Base-by-base conservation (phyloP, 352 stramenopile genomes). In the Thalassiosira tumida region DNA sequence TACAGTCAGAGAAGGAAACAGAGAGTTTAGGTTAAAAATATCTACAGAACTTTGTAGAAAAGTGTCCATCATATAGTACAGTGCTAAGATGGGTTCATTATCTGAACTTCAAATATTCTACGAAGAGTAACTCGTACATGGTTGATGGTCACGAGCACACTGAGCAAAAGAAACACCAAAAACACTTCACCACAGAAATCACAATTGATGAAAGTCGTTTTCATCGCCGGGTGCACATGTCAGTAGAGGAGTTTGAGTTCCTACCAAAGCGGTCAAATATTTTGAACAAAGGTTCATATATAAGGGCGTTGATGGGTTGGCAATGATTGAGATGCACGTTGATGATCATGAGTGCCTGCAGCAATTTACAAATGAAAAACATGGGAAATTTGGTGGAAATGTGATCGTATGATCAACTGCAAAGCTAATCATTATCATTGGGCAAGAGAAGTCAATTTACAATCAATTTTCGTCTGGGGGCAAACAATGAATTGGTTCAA, bases 271-370 rank as follows among this genome's bases (percentile, higher is more conserved):
- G n/a, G n/a, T n/a, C n/a, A 54, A 54, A 17, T 17, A 7, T 54
- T 54, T 54, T 54, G 43, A 54, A 54, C 43, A 54, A 7, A 54
- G 43, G 43, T 17, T 54, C 7, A 7, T 17, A 17, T 17, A 17
- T 17, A 54, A 54, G 17, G 43, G 7, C 43, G 17, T 54, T 54
- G 43, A 54, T 54, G 43, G 17, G 17, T 17, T 17, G 7, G 17
- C 43, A 7, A 90, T 90, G 75, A 26, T 90, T 10, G 84, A 90
- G 29, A 69, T 90, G 69, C 47, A 88, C 75, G 69, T 88, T 76
- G 81, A 82, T 51, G 69, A 88, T 50, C 81, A 88, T 65, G 47
- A 62, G 33, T 78, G 73, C 24, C 70, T 88, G 21, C 81, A 88
- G 47, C 40, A 43, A n/a, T 62, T 51, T 13, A 62, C 74, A 73